Percentiles rank a stretch among this genome's conserved stretches.
Evolutionary conservation across 352 stramenopile species (phyloP).

Genomic region (Phytophthora tentaculata): DNA sequence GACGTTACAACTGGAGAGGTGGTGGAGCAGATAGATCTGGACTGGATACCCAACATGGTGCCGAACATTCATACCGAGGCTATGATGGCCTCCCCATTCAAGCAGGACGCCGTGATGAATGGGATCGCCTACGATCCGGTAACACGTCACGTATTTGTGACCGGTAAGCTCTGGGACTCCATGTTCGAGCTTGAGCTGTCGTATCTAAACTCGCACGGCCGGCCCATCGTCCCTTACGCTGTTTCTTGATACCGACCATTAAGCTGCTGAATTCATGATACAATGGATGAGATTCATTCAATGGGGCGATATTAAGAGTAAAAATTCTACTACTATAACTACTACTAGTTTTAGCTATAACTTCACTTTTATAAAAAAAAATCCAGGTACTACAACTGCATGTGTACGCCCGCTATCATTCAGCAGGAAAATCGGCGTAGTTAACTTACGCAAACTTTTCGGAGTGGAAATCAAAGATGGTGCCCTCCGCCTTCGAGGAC

Average conservation of each 20-base stretch:
- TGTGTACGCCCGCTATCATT: constrained; percentile 20
- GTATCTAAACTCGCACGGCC: constrained; percentile 38
- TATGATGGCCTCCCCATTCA: constrained; percentile 47
- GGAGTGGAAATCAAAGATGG: constrained; percentile 77
- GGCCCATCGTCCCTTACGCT: constrained; percentile 15
- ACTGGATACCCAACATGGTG: constrained; percentile 67
- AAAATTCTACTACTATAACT: too few relatives aligned
- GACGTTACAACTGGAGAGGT: constrained; percentile 69
- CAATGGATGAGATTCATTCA: not conserved
- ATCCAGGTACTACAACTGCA: constrained; percentile 14
- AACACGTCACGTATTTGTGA: constrained; percentile 73
- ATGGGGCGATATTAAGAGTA: too few relatives aligned
- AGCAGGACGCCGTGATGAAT: constrained; percentile 87
- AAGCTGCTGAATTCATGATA: not conserved
- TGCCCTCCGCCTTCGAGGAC: constrained; percentile 50
- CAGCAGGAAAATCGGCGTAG: constrained; percentile 20
- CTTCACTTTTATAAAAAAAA: constrained; percentile 16
- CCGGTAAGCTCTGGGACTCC: constrained; percentile 86
- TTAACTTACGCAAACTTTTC: constrained; percentile 70
- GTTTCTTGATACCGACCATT: constrained; percentile 4
- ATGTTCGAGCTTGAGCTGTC: constrained; percentile 85
- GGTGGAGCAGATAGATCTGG: constrained; percentile 74
- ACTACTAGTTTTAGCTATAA: too few relatives aligned
- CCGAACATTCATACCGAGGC: constrained; percentile 54
- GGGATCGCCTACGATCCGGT: constrained; percentile 83